phyloP scores from a whole-genome alignment of 2,329 filamentous ascomycete genomes.

The Metarhizium brunneum region DNA sequence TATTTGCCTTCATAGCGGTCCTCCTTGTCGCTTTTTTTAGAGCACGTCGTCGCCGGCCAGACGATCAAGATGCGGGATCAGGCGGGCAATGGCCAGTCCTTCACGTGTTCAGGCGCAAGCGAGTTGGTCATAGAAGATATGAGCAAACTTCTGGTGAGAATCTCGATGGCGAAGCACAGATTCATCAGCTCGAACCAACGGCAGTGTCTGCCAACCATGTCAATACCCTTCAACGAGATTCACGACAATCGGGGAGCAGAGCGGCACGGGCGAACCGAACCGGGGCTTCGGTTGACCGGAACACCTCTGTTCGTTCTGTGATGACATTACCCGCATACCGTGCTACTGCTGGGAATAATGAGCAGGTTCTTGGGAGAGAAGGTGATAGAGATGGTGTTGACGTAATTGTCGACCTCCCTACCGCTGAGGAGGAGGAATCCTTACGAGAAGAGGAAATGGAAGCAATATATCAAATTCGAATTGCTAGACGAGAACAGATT shows the following conservation, averaged over 20 bases:
- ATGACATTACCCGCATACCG: slow-evolving; percentile 89
- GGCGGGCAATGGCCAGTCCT: neutral
- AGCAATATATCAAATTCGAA: slow-evolving; percentile 77
- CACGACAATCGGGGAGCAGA: slow-evolving; percentile 4
- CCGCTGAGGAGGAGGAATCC: slow-evolving; percentile 66
- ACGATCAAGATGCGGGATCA: neutral
- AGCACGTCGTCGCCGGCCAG: neutral
- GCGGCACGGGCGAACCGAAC: slow-evolving; percentile 19
- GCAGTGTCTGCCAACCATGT: slow-evolving; percentile 5
- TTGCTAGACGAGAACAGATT: slow-evolving; percentile 65
- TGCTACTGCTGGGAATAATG: slow-evolving; percentile 59
- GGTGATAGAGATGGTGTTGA: slow-evolving; percentile 91
- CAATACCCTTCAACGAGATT: slow-evolving; percentile 2
- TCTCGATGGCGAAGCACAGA: slow-evolving; percentile 11
- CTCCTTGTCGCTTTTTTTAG: neutral
- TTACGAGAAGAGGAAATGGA: slow-evolving; percentile 89
- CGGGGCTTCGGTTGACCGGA: slow-evolving; percentile 55
- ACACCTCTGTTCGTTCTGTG: slow-evolving; percentile 82
- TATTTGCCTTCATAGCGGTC: neutral
- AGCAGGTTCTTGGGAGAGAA: slow-evolving; percentile 77
- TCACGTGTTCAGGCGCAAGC: slow-evolving; percentile 8
- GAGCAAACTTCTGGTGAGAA: slow-evolving; percentile 22
- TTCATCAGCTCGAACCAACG: slow-evolving; percentile 17
- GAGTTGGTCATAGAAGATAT: slow-evolving; percentile 15
- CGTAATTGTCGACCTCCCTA: slow-evolving; percentile 77